These are phyloP conservation scores for Naganishia antarctica DNA, from an alignment of 768 basidiomycete species.

Conservation along the genomic window DNA sequence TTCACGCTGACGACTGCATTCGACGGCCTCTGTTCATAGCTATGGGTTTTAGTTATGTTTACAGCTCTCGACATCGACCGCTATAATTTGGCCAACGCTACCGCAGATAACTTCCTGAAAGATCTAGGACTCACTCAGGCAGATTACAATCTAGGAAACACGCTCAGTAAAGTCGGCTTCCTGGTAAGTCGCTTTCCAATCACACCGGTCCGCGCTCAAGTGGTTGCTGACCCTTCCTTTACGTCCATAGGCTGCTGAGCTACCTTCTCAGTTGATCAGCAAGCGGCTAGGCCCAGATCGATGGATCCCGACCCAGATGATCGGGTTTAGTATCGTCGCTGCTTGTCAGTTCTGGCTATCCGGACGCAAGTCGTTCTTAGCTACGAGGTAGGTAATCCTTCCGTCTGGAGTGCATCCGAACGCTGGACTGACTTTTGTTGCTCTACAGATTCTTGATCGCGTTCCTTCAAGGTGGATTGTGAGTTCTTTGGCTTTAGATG, in stretches of 20 bases:
- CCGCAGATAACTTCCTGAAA: slow-evolving; percentile 64
- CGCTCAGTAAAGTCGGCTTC: slow-evolving; percentile 54
- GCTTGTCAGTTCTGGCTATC: slow-evolving; percentile 60
- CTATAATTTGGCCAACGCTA: slow-evolving; percentile 62
- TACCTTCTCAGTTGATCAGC: slow-evolving; percentile 65
- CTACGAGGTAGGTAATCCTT: slow-evolving; percentile 41
- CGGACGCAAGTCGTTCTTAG: slow-evolving; percentile 58
- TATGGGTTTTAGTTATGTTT: slow-evolving; percentile 57
- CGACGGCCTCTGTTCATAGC: neutral
- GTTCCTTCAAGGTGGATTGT: slow-evolving; percentile 59
- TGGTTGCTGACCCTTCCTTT: neutral
- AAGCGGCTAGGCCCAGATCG: slow-evolving; percentile 66
- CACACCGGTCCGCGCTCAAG: neutral
- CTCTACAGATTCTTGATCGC: slow-evolving; percentile 41
- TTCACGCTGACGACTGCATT: neutral
- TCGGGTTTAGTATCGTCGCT: slow-evolving; percentile 58
- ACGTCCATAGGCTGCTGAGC: slow-evolving; percentile 53
- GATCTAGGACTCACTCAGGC: slow-evolving; percentile 57
- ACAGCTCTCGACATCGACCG: slow-evolving; percentile 52
- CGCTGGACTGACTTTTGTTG: neutral
- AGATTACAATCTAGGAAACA: slow-evolving; percentile 55
- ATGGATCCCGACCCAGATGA: slow-evolving; percentile 47
- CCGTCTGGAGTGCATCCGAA: too few relatives aligned
- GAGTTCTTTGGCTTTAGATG: slow-evolving; percentile 28
- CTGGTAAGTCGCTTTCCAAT: slow-evolving; percentile 12